A percentile compares a stretch with the other conserved stretches of the same genome.
These are phyloP conservation scores for Scutellaria minor DNA, from an alignment of 257 asterid genomes.

Conservation along the genomic window DNA sequence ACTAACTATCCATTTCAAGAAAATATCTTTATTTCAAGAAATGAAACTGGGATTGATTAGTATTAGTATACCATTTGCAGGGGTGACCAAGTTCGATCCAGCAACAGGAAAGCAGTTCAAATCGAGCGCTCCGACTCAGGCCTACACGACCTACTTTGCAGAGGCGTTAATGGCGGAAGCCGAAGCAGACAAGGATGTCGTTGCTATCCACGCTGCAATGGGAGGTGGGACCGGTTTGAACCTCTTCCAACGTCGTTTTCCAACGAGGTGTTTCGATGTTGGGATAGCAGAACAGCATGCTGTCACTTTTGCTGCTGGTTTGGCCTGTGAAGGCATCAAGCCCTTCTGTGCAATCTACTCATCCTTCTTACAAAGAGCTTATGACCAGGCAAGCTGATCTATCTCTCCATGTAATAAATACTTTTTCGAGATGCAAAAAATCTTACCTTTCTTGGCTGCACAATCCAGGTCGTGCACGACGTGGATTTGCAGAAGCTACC, in stretches of 20 bases:
- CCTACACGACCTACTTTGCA: conserved; percentile 92
- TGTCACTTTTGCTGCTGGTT: conserved; percentile 96
- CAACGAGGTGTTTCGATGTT: conserved; percentile 82
- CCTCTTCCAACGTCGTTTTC: conserved; percentile 86
- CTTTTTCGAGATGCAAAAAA: background rate
- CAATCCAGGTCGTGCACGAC: conserved; percentile 84
- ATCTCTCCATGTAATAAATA: conserved; percentile 2
- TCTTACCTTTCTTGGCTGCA: conserved; percentile 25
- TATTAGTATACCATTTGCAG: conserved; percentile 42
- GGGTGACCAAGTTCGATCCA: conserved; percentile 91
- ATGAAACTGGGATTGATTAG: background rate
- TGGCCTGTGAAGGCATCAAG: conserved; percentile 95
- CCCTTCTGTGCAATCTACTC: conserved; percentile 95
- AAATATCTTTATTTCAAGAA: background rate
- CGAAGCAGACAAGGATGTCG: conserved; percentile 78
- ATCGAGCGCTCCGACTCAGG: conserved; percentile 71
- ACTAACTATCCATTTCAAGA: background rate
- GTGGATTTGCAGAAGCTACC: conserved; percentile 99
- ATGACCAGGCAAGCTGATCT: conserved; percentile 73
- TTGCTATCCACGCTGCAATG: conserved; percentile 97
- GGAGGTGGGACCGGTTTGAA: conserved; percentile 98
- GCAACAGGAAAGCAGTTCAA: conserved; percentile 92
- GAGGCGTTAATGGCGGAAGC: conserved; percentile 97
- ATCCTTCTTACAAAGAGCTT: conserved; percentile 89
- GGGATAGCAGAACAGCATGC: conserved; percentile 99